Base-by-base conservation (phyloP, 768 basidiomycete species). In the Antrodiella citrinella region DNA sequence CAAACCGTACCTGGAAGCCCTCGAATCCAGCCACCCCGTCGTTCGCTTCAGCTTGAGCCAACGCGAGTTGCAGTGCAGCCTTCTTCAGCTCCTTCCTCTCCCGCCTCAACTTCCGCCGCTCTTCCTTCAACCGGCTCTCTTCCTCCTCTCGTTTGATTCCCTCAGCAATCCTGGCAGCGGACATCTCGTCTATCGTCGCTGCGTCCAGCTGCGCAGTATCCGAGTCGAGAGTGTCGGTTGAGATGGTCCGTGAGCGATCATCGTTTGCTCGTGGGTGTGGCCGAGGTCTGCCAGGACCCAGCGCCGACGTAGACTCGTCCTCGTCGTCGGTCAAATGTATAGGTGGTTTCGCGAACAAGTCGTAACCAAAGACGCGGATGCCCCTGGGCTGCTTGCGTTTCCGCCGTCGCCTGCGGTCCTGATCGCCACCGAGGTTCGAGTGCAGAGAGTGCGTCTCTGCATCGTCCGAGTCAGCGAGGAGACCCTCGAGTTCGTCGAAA, bases 131-230 rank as follows among this genome's bases (percentile, higher is more conserved):
- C 35, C 58, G 59, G 11, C 67, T 67, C 52, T 75, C 73, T 22
- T 67, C 70, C 49, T 68, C 73, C 3, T 64, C 72, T 10, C 65
- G 55, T 20, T 67, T 61, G 39, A 67, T 54, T 45, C 66, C 64
- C 24, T 58, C 65, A 2, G 61, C 67, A 13, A 67, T 70, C 52
- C 65, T 70, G 0, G 72, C 69, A 0, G 72, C 68, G 4, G 80
- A 73, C 30, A 82, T 57, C 23, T 69, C 69, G 47, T 71, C 75
- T 49, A 88, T 84, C n/a, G 73, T 68, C 9, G 75, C 70, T 4
- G 76, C 63, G 46, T 83, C 82, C 12, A 88, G 67, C 1, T 78
- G 78, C 4, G 84, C 77, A 2, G 86, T 84, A 53, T 87, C 86
- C 0, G 81, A 80, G 63, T 87, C 86, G 40, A 85, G 73, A 3